Conservation (phyloP, 2,329 filamentous ascomycete species). For the Beauveria sp. region DNA sequence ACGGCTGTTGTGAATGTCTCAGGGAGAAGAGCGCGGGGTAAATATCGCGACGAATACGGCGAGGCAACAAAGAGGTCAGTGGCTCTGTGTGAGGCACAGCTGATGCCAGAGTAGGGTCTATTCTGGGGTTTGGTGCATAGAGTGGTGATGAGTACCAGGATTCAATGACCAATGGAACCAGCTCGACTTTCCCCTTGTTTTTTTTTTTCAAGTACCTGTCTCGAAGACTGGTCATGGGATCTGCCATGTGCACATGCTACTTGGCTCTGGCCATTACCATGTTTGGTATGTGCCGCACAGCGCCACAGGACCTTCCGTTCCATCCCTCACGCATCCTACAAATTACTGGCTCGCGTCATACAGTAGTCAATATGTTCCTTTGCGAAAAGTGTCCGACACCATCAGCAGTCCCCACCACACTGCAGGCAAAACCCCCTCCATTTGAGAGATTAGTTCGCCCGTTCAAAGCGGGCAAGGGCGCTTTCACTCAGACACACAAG, state of each 20-base stretch:
- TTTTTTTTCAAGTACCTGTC: not conserved
- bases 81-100: not conserved
- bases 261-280: not conserved
- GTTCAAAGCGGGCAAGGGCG: not conserved
- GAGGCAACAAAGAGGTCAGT: not conserved
- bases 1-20: not conserved
- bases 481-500: not conserved
- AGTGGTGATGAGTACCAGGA: not conserved
- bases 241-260: not conserved
- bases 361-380: not conserved
- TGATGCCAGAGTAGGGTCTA: not conserved
- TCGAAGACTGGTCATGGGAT: no score
- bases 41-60: not conserved
- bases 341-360: not conserved
- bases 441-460: not conserved
- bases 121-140: conserved; percentile 14
- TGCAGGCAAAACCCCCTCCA: not conserved
- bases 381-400: not conserved
- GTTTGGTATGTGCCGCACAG: not conserved
- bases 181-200: not conserved
- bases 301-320: not conserved
- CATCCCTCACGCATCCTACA: not conserved
- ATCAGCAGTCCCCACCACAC: not conserved
- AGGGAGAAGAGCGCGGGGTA: no score
- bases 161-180: not conserved